Evolutionary conservation across 148 eudicot genomes (phyloP).

Genomic region (Polygonum aviculare): DNA sequence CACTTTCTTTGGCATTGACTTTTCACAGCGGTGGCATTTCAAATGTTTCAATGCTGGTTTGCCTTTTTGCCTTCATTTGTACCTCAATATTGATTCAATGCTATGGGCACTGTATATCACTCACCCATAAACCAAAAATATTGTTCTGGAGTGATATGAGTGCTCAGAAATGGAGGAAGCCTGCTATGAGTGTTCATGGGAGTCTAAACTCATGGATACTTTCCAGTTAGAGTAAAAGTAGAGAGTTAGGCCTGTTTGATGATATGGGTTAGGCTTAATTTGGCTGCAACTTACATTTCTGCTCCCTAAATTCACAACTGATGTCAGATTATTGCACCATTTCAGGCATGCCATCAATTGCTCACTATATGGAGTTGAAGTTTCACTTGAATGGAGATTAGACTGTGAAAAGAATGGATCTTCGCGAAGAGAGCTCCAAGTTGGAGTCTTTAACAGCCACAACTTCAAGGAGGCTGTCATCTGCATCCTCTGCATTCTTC

Average conservation of each 20-base stretch:
- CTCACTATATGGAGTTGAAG: slow-evolving; percentile 28
- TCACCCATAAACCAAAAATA: neutral
- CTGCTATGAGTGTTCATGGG: neutral
- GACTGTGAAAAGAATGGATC: slow-evolving; percentile 54
- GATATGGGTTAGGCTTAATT: neutral
- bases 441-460: slow-evolving; percentile 42
- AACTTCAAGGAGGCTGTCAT: slow-evolving; percentile 66
- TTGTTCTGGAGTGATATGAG: neutral
- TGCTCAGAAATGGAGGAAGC: neutral
- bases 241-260: neutral
- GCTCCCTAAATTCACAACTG: neutral
- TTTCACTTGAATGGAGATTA: slow-evolving; percentile 18
- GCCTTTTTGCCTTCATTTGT: neutral
- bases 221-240: neutral
- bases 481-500: slow-evolving; percentile 86
- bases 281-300: neutral
- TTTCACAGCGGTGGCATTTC: neutral
- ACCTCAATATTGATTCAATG: neutral
- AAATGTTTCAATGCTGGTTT: neutral
- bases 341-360: slow-evolving; percentile 28
- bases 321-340: slow-evolving; percentile 15
- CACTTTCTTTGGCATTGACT: slow-evolving; percentile 1
- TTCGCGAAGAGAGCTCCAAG: slow-evolving; percentile 62
- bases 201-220: neutral
- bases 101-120: neutral